Percentiles rank a stretch among this genome's conserved stretches.
phyloP scores from a whole-genome alignment of 805 yeast genomes.

The Nakazawaea holstii region DNA sequence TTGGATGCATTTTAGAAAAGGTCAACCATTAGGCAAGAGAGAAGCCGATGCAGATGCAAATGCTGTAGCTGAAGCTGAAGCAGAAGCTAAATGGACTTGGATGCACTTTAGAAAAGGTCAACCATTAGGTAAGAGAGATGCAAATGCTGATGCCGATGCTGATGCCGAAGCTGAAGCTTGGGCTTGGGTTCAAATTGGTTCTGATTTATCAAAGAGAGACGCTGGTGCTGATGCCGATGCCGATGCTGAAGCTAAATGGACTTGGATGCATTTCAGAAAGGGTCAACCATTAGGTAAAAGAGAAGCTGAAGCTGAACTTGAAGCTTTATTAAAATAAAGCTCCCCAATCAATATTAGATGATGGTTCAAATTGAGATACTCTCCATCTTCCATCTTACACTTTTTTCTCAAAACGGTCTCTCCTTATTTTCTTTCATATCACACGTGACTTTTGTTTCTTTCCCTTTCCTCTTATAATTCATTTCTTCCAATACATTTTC shows the following conservation, averaged over 20 bases:
- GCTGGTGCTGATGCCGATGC: conserved; percentile 21
- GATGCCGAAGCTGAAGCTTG: conserved; percentile 15
- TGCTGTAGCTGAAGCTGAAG: conserved; percentile 20
- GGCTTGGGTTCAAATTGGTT: background rate
- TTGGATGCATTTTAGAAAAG: conserved; percentile 7
- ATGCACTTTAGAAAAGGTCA: conserved; percentile 14
- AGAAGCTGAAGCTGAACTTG: conserved; percentile 22
- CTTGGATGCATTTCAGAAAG: conserved; percentile 5
- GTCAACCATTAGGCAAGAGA: conserved; percentile 21
- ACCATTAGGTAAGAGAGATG: conserved; percentile 20
- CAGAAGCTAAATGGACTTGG: conserved; percentile 16
- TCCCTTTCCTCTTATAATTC: no score
- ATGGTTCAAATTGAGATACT: no score
- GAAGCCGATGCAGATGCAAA: conserved; percentile 13
- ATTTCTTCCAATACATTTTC: no score
- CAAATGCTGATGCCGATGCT: conserved; percentile 18
- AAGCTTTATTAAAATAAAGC: conserved; percentile 13
- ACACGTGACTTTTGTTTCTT: no score
- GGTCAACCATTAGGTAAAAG: conserved; percentile 21
- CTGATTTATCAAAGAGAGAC: conserved; percentile 14
- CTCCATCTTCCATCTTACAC: no score
- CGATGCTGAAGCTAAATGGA: conserved; percentile 10
- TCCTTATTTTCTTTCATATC: no score
- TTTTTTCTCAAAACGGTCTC: no score
- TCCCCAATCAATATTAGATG: no score